phyloP scores from a whole-genome alignment of 331 rosid species.

The Acacia concinna region DNA sequence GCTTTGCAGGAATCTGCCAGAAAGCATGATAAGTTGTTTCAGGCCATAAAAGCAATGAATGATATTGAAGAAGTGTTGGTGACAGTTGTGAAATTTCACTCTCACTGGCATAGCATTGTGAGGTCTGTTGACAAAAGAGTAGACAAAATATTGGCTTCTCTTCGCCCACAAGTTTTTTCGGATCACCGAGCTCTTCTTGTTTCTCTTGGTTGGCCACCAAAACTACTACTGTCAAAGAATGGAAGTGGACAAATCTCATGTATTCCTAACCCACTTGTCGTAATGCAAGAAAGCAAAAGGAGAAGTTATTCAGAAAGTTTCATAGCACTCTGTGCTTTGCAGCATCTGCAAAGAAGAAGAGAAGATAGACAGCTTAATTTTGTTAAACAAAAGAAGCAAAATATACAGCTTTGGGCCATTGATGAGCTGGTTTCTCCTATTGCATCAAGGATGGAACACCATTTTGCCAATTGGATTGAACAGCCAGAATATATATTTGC shows the following conservation, averaged over 20 bases:
- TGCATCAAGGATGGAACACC: constrained; percentile 72
- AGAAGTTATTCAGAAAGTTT: constrained; percentile 61
- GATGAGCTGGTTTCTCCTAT: constrained; percentile 75
- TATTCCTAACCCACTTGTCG: constrained; percentile 59
- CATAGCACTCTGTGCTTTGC: constrained; percentile 69
- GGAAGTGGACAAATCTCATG: constrained; percentile 38
- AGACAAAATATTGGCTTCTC: constrained; percentile 55
- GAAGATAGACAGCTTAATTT: constrained; percentile 48
- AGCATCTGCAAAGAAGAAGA: constrained; percentile 65
- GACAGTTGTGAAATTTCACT: constrained; percentile 38
- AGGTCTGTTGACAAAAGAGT: constrained; percentile 69
- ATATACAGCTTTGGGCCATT: constrained; percentile 68
- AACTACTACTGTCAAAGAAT: constrained; percentile 41
- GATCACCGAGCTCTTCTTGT: constrained; percentile 71
- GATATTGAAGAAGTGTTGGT: constrained; percentile 56
- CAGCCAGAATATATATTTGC: constrained; percentile 76
- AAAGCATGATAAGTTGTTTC: constrained; percentile 62
- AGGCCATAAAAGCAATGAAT: constrained; percentile 59
- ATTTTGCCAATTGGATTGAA: constrained; percentile 67
- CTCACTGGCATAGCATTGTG: constrained; percentile 59
- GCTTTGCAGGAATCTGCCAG: constrained; percentile 50
- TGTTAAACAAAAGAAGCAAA: constrained; percentile 35
- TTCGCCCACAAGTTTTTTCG: constrained; percentile 68
- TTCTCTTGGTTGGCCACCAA: constrained; percentile 91
- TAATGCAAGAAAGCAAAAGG: constrained; percentile 65